Base-by-base conservation (phyloP, 83 land plant genomes). In the Isoetes engelmannii region DNA sequence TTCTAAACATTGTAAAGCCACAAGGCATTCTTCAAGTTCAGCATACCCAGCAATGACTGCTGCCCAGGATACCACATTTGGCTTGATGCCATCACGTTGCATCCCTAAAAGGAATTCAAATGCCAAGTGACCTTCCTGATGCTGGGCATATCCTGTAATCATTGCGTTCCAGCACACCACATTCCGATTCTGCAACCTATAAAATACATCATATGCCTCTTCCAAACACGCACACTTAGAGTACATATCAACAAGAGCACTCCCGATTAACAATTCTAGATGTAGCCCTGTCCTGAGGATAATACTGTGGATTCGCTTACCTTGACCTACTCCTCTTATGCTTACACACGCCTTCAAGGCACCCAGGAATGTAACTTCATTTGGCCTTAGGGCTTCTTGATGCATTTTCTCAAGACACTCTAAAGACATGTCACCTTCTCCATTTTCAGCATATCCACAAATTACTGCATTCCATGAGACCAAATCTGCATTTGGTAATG, bases 381-480 rank as follows among this genome's bases (percentile, higher is more conserved):
- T 81, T 5, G 89, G 81, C 54, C 45, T 76, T 17, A 81, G 57
- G 19, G 74, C 72, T 21, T 75, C 77, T 5, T 15, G 13, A 44
- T 75, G 73, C 87, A 86, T 75, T 20, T 74, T 43, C 8, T 47
- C 19, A 68, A 81, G 83, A 7, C 80, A 74, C 19, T 61, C 65
- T n/a, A 43, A 65, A 6, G 76, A 76, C 37, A 62, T n/a, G 46
- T 74, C 65, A 48, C 44, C 69, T 57, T 4, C 50, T 18, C 58
- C 57, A 48, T 54, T 47, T 17, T 70, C 71, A 57, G 79, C 77
- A 48, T 62, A 69, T 12, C 84, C 86, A 58, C 75, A 59, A 45
- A 86, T 69, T 9, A 83, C 73, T 3, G 78, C 73, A 68, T 78
- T 86, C 89, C 89, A 86, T n/a, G 89, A 80, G 48, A 76, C 56